Evolutionary conservation across 192 early-diverging fungal genomes (phyloP).

Genomic region (Gigaspora rosea): DNA sequence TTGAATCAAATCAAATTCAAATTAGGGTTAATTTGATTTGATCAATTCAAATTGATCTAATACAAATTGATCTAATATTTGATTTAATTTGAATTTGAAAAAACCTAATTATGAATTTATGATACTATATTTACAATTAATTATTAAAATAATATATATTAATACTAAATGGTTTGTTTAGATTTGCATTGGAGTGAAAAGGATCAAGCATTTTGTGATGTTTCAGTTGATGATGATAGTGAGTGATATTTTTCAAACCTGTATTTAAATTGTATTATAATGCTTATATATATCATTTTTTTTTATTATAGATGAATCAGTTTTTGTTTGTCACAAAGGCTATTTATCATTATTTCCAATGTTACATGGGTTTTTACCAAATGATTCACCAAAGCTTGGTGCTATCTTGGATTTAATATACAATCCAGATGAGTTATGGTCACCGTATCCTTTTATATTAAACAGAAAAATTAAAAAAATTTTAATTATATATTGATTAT

Average conservation of each 20-base stretch:
- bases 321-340: conserved; percentile 68
- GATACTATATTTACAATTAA: background rate
- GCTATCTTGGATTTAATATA: conserved; percentile 76
- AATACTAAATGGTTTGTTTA: background rate
- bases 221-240: conserved; percentile 57
- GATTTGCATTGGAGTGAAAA: conserved; percentile 74
- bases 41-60: too few relatives aligned
- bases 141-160: background rate
- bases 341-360: conserved; percentile 86
- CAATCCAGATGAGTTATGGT: conserved; percentile 81
- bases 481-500: too few relatives aligned
- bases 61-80: too few relatives aligned
- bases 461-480: background rate
- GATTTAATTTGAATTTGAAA: too few relatives aligned
- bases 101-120: background rate
- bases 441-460: conserved; percentile 46
- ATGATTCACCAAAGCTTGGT: conserved; percentile 68
- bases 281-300: background rate
- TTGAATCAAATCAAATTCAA: too few relatives aligned
- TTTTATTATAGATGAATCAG: conserved; percentile 37
- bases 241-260: conserved; percentile 8
- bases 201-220: conserved; percentile 63
- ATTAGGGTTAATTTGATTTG: too few relatives aligned
- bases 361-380: conserved; percentile 69
- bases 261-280: background rate